phyloP scores from a whole-genome alignment of 2,329 filamentous ascomycete genomes.

The Colletotrichum sp. region DNA sequence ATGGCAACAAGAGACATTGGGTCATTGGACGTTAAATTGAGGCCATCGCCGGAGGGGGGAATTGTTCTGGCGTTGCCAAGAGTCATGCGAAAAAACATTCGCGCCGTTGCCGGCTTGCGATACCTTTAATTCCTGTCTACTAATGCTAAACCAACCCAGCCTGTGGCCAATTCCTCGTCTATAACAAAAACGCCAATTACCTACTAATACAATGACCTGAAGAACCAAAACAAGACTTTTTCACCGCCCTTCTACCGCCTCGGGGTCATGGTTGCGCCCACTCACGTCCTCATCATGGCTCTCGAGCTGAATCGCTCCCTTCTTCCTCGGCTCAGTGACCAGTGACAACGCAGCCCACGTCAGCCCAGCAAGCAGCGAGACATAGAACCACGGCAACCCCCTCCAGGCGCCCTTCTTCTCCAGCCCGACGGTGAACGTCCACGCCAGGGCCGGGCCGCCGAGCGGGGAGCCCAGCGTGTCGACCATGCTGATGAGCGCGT shows the following conservation, averaged over 20 bases:
- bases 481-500: conserved; percentile 44
- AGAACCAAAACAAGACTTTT: not conserved
- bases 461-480: conserved; percentile 44
- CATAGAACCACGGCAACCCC: conserved; percentile 45
- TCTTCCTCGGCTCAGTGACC: conserved; percentile 36
- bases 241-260: not conserved
- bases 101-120: not conserved
- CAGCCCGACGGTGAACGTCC: conserved; percentile 41
- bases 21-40: not conserved
- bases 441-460: conserved; percentile 44
- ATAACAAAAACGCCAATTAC: not conserved
- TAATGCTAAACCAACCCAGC: not conserved
- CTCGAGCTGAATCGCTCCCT: not conserved
- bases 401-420: conserved; percentile 38
- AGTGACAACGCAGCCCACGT: conserved; percentile 33
- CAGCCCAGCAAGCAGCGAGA: conserved; percentile 32
- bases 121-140: not conserved
- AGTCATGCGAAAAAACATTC: not conserved
- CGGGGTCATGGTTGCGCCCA: not conserved
- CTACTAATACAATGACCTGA: not conserved
- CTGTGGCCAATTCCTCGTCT: not conserved
- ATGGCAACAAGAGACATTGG: not conserved
- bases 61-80: not conserved
- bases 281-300: not conserved
- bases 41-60: too few relatives aligned